A percentile compares a stretch with the other conserved stretches of the same genome.
Evolutionary conservation across 371 early-diverging fungal species (phyloP).

Genomic region (Mucor mucedo): DNA sequence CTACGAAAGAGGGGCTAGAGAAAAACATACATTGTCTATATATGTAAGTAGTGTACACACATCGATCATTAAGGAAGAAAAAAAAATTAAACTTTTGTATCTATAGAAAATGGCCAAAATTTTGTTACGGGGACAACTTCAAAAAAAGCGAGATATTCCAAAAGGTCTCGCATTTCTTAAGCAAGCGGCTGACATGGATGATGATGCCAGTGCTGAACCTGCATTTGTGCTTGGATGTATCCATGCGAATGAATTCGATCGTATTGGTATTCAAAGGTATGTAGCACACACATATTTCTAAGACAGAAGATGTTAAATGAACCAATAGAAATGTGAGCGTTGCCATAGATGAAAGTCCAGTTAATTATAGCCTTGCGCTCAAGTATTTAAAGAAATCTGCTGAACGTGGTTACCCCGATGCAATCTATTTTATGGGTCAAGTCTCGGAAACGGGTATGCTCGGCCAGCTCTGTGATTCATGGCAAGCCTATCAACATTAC

Average conservation of each 20-base stretch:
- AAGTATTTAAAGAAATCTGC: constrained; percentile 24
- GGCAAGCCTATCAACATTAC: constrained; percentile 23
- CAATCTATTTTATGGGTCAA: constrained; percentile 30
- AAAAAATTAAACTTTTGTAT: neutral
- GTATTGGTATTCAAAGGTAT: constrained; percentile 26
- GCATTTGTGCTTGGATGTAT: constrained; percentile 27
- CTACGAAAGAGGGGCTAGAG: constrained; percentile 75
- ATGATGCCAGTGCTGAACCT: constrained; percentile 12
- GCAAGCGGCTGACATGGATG: constrained; percentile 18
- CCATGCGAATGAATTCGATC: constrained; percentile 22
- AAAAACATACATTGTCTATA: constrained; percentile 69
- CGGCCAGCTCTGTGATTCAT: constrained; percentile 18
- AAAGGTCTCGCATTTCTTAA: constrained; percentile 17
- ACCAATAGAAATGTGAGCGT: neutral
- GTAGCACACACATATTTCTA: neutral
- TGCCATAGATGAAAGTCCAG: constrained; percentile 5
- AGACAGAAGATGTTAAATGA: neutral
- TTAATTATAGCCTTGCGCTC: constrained; percentile 14
- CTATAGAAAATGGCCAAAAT: constrained; percentile 27
- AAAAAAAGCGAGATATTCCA: constrained; percentile 8
- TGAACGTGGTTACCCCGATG: constrained; percentile 25
- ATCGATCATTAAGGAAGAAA: neutral
- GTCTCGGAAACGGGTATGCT: constrained; percentile 17
- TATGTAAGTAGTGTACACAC: constrained; percentile 55
- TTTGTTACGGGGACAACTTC: constrained; percentile 18